A percentile compares a stretch with the other conserved stretches of the same genome.
Conservation (phyloP, 2,329 filamentous ascomycete genomes). For the Arthrobotrys iridis region DNA sequence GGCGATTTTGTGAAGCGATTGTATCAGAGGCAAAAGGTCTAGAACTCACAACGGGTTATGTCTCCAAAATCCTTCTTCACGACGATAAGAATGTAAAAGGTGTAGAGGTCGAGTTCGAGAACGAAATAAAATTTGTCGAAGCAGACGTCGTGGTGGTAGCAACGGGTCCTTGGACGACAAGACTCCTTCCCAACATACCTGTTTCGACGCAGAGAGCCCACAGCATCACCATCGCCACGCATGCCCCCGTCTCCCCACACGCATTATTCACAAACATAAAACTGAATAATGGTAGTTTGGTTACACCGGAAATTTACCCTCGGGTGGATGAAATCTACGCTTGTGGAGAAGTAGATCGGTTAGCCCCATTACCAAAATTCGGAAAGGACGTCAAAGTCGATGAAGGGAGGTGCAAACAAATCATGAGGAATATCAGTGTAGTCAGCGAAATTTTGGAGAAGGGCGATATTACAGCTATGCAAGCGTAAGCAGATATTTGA, state of each 20-base stretch:
- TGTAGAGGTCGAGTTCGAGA: constrained; percentile 27
- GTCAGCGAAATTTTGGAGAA: constrained; percentile 74
- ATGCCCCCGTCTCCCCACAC: constrained; percentile 73
- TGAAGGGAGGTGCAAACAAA: constrained; percentile 79
- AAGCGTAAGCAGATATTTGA: constrained; percentile 71
- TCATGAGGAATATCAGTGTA: constrained; percentile 78
- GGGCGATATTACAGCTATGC: constrained; percentile 75
- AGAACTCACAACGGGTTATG: constrained; percentile 22
- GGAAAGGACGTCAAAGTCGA: constrained; percentile 81
- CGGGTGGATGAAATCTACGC: constrained; percentile 91
- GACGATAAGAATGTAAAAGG: constrained; percentile 8
- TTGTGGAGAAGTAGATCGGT: constrained; percentile 86
- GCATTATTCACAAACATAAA: constrained; percentile 77
- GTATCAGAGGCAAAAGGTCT: constrained; percentile 60
- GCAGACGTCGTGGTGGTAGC: constrained; percentile 62
- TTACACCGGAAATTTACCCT: constrained; percentile 89
- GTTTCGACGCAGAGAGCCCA: constrained; percentile 67
- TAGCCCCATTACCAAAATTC: constrained; percentile 77
- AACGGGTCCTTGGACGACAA: constrained; percentile 73
- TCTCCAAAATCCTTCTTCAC: constrained; percentile 12
- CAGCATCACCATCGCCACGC: constrained; percentile 69
- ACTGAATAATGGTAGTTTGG: constrained; percentile 68
- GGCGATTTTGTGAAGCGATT: constrained; percentile 61
- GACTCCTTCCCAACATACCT: constrained; percentile 69
- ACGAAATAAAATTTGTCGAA: constrained; percentile 65